Evolutionary conservation across 148 eudicot species (phyloP).

Genomic region (Persicaria tinctoria): DNA sequence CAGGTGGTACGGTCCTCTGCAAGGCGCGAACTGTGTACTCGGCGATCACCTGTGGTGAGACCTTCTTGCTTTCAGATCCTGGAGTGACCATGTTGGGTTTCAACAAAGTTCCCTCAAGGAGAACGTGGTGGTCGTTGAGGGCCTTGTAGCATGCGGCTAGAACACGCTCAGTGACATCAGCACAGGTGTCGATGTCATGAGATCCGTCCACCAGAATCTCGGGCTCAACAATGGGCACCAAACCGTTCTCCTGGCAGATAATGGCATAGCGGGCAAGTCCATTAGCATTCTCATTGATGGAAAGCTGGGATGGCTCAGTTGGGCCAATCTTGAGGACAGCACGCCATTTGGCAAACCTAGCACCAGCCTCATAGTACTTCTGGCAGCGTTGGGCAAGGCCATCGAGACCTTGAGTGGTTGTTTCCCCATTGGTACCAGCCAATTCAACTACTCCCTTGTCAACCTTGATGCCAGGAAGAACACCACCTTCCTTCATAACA

Average conservation of each 20-base stretch:
- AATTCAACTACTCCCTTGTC: constrained; percentile 89
- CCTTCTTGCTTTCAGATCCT: constrained; percentile 70
- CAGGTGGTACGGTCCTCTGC: constrained; percentile 82
- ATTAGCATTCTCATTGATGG: constrained; percentile 77
- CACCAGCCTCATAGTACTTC: constrained; percentile 71
- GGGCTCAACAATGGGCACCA: constrained; percentile 91
- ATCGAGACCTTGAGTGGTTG: constrained; percentile 88
- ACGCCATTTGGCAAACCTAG: constrained; percentile 82
- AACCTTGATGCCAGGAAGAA: constrained; percentile 88
- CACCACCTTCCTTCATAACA: constrained; percentile 63
- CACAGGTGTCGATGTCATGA: constrained; percentile 69
- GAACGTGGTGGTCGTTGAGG: constrained; percentile 84
- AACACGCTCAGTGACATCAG: constrained; percentile 79
- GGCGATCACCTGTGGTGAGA: constrained; percentile 67
- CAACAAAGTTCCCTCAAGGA: constrained; percentile 83
- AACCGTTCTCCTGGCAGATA: constrained; percentile 86
- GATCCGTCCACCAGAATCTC: constrained; percentile 87
- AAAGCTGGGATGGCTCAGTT: constrained; percentile 70
- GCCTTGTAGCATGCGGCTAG: constrained; percentile 92
- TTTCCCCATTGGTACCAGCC: constrained; percentile 85
- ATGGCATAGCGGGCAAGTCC: constrained; percentile 87
- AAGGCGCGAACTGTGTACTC: constrained; percentile 79
- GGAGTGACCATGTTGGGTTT: constrained; percentile 99
- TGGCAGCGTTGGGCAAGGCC: constrained; percentile 63
- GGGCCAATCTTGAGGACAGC: constrained; percentile 78